Evolutionary conservation across 495 filamentous ascomycete genomes (phyloP), one percentile per base, ranked within the genome.

Genomic region (Neurospora tetraspora): DNA sequence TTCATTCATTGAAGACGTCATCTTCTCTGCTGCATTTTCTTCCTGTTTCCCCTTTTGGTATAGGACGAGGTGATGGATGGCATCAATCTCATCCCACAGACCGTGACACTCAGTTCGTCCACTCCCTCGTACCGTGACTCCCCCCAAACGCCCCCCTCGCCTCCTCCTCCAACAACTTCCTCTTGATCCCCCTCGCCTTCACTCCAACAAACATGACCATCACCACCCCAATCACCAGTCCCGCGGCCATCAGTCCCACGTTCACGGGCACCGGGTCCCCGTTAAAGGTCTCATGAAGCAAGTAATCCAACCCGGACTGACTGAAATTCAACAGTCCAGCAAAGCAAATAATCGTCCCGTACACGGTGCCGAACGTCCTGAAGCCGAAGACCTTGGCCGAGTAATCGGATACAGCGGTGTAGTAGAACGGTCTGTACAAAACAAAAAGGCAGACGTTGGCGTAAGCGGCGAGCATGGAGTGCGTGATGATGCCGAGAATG

Each of bases 331-430:
- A 86, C 12, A 99, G 76, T 7, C 96, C 96, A 2, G 94, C 90
- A 4, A 96, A 79, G 78, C 93, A 97, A 73, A 98, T 98, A 71
- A 97, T 90, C 9, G 94, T 86, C n/a, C 96, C 96, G 79, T 98
- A 98, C 36, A 99, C 93, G 71, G 92, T 97, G 36, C 95, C 95
- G 75, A 98, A 98, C 0, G 94, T 97, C 73, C 89, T 89, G 82
- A 97, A 97, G 9, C 96, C 95, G 80, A 99, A 99, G 39, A 99
- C 95, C 81, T 98, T 98, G 39, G 94, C 94, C 59, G 77, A 85
- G 80, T 97, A 98, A 83, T 99, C 96, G 10, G 88, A 90, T 70
- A 93, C 90, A 5, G 91, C 86, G 3, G 91, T 93, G 79, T 93
- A 93, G 80, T 92, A 93, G 65, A 93, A 89, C 0, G 91, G 91